These are phyloP conservation scores for Ogataea allantospora DNA, from an alignment of 805 yeast genomes.

Conservation along the genomic window DNA sequence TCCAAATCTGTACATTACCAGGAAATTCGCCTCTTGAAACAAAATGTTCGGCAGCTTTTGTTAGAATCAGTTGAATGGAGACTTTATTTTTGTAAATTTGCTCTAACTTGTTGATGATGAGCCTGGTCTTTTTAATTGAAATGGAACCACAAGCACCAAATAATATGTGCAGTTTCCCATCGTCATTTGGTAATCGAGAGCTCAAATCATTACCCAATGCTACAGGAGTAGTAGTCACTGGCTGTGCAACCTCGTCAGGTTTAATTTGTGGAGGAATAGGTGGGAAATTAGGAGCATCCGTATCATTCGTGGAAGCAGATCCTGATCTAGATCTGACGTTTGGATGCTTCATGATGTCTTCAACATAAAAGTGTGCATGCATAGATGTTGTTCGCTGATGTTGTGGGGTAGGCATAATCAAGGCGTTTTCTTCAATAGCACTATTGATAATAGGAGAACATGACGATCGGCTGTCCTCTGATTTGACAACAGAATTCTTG, in stretches of 20 bases:
- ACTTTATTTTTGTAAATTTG: constrained; percentile 54
- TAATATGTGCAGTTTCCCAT: constrained; percentile 54
- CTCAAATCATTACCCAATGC: constrained; percentile 22
- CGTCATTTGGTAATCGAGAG: constrained; percentile 47
- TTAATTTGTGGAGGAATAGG: constrained; percentile 10
- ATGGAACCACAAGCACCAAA: constrained; percentile 60
- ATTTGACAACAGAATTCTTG: constrained; percentile 4
- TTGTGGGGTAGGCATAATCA: constrained; percentile 30
- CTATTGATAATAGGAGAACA: neutral
- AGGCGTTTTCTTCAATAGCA: constrained; percentile 5
- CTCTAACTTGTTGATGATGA: constrained; percentile 49
- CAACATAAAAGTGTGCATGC: constrained; percentile 77
- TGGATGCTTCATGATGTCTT: constrained; percentile 59
- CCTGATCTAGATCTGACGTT: constrained; percentile 36
- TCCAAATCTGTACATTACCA: constrained; percentile 50
- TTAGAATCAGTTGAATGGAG: constrained; percentile 52
- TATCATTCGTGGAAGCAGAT: constrained; percentile 31
- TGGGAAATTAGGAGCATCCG: constrained; percentile 16
- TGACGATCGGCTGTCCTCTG: constrained; percentile 3
- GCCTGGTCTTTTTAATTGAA: constrained; percentile 49
- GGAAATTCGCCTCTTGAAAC: constrained; percentile 46
- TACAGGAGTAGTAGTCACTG: constrained; percentile 6
- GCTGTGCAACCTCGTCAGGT: constrained; percentile 3
- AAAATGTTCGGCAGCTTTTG: constrained; percentile 53
- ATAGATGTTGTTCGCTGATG: constrained; percentile 56